Base-by-base conservation (phyloP, 768 basidiomycete genomes). In the Lanmaoa rubissima region DNA sequence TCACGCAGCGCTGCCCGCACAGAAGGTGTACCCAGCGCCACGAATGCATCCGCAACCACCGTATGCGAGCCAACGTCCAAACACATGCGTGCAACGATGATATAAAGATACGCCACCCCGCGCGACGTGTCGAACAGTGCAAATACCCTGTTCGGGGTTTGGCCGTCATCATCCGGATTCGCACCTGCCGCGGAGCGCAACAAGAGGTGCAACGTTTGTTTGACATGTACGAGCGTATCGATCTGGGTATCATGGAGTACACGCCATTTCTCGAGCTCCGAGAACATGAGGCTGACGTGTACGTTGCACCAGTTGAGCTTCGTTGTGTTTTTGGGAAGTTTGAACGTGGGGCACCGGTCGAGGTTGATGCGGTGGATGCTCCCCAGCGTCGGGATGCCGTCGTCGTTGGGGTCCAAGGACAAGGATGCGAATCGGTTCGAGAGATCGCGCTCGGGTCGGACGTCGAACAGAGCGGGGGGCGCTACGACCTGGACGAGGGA, bases 11-110 rank as follows among this genome's bases (percentile, higher is more conserved):
- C 36, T 1, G 32, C 28, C 13, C 19, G 46, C 7, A 65, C 46
- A 2, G 49, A 54, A n/a, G 31, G 54, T 35, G 50, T 68, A 34
- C 73, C 60, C 0, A 77, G 74, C 3, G 81, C 69, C 10, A 81
- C 74, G 60, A 73, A 83, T 3, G 75, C 73, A 56, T 84, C 82
- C 28, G 72, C 74, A 7, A 85, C 69, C 0, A 84, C 50, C 2
- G 83, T 82, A 55, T 67, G 65, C 12, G 65, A 66, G 3, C 59
- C 59, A 16, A 80, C 61, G 56, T 86, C 84, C 42, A 79, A 67
- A 11, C 79, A 70, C 43, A 82, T 62, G 11, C 70, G 66, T 31
- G 75, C 73, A 49, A 85, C 60, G 64, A 85, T 75, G 49, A 85
- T 65, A 31, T 81, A 53, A 0, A 79, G 76, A 58, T 80, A 65